These are phyloP conservation scores for Russula sp. DNA, from an alignment of 768 basidiomycete genomes.

Conservation along the genomic window DNA sequence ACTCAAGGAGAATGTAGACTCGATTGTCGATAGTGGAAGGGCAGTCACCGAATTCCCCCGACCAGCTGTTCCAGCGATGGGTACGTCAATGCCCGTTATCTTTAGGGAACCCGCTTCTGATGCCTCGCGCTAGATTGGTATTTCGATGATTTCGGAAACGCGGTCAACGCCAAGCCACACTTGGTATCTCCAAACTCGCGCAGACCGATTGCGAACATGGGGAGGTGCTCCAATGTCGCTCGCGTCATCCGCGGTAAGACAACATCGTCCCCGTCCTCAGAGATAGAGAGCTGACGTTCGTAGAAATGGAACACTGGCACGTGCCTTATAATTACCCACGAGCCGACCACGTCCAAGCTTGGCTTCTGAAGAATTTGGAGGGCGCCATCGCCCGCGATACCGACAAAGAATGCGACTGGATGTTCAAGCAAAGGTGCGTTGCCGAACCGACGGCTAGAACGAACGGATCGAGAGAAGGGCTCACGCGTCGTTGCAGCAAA, in stretches of 20 bases:
- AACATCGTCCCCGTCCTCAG: not conserved
- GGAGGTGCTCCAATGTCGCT: slow-evolving; percentile 3
- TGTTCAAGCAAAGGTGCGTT: slow-evolving; percentile 28
- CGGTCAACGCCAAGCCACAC: slow-evolving; percentile 1
- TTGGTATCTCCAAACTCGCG: slow-evolving; percentile 1
- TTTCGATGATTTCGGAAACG: not conserved
- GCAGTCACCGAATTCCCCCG: not conserved
- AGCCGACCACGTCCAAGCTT: slow-evolving; percentile 34
- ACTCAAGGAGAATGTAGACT: slow-evolving; percentile 9
- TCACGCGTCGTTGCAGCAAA: not conserved
- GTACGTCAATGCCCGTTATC: not conserved
- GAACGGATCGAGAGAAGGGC: not conserved
- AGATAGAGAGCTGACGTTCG: not conserved
- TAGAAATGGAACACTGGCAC: slow-evolving; percentile 45
- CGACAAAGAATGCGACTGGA: slow-evolving; percentile 23
- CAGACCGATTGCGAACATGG: slow-evolving; percentile 4
- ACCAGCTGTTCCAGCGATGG: slow-evolving; percentile 12
- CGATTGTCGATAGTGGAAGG: not conserved
- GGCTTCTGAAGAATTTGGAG: slow-evolving; percentile 33
- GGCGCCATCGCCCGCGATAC: slow-evolving; percentile 27
- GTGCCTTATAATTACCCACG: slow-evolving; percentile 37
- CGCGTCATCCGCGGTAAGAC: slow-evolving; percentile 10
- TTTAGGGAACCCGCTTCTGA: not conserved
- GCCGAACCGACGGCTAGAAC: not conserved
- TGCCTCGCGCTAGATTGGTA: slow-evolving; percentile 6